phyloP scores from a whole-genome alignment of 306 rosid genomes.

The Mimosa bimucronata region DNA sequence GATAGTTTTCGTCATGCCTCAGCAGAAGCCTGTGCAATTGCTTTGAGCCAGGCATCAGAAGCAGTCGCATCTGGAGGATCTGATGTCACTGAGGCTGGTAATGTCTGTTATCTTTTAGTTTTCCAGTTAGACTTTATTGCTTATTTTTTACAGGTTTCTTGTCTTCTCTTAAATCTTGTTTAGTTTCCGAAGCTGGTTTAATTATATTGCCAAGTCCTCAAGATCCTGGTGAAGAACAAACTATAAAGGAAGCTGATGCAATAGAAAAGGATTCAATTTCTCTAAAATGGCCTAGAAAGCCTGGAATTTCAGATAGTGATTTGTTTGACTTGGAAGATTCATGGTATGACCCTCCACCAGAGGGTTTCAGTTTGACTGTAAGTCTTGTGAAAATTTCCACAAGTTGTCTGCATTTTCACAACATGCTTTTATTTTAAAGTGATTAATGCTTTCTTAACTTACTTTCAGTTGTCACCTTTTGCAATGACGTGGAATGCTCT shows the following conservation, averaged over 20 bases:
- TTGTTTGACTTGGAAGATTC: constrained; percentile 72
- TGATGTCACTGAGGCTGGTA: constrained; percentile 74
- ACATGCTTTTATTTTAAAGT: background rate
- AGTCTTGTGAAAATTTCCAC: constrained; percentile 30
- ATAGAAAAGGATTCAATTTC: constrained; percentile 57
- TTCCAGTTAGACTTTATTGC: constrained; percentile 33
- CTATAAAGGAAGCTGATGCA: constrained; percentile 41
- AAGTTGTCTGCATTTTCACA: constrained; percentile 26
- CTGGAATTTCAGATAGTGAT: constrained; percentile 56
- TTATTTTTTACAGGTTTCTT: constrained; percentile 9
- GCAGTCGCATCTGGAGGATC: constrained; percentile 65
- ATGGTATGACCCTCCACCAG: constrained; percentile 87
- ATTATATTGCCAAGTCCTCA: constrained; percentile 61
- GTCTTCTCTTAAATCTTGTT: constrained; percentile 29
- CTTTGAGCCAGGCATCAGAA: constrained; percentile 75
- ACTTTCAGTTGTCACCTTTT: constrained; percentile 81
- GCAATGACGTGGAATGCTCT: constrained; percentile 85
- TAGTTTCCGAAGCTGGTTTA: constrained; percentile 85
- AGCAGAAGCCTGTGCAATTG: constrained; percentile 88
- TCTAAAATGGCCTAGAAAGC: constrained; percentile 69
- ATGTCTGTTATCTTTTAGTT: constrained; percentile 36
- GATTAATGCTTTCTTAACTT: background rate
- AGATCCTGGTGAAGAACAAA: constrained; percentile 46
- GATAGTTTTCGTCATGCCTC: constrained; percentile 49
- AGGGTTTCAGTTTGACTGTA: constrained; percentile 79